phyloP scores from a whole-genome alignment of 2,329 filamentous ascomycete genomes.

The Fusarium newnesense region DNA sequence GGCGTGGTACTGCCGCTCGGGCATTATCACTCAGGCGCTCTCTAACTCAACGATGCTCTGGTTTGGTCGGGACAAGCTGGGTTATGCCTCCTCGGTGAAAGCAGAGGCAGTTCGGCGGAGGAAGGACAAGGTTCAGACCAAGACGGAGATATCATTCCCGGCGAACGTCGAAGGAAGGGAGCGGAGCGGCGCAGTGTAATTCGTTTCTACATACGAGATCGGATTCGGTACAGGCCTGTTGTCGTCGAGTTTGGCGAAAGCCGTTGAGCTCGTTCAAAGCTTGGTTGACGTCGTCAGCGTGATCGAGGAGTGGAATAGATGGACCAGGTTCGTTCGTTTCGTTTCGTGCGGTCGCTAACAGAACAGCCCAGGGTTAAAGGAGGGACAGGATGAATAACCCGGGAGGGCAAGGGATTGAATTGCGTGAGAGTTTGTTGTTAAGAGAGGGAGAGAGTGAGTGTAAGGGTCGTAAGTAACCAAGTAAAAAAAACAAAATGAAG shows the following conservation, averaged over 20 bases:
- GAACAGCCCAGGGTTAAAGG: constrained; percentile 22
- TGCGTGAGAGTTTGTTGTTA: constrained; percentile 15
- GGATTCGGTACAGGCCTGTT: constrained; percentile 13
- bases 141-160: constrained; percentile 44
- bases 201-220: constrained; percentile 41
- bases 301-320: constrained; percentile 26
- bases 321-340: constrained; percentile 26
- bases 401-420: constrained; percentile 17
- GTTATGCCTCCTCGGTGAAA: constrained; percentile 23
- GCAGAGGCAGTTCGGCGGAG: constrained; percentile 23
- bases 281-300: constrained; percentile 31
- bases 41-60: constrained; percentile 25
- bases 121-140: constrained; percentile 25
- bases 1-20: constrained; percentile 49
- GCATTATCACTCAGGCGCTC: constrained; percentile 43
- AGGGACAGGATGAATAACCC: constrained; percentile 28
- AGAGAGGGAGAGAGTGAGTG: constrained; percentile 11
- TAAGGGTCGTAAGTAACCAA: not conserved
- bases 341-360: constrained; percentile 37
- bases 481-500: not conserved
- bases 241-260: not conserved
- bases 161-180: constrained; percentile 35
- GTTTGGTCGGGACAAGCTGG: constrained; percentile 10
- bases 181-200: constrained; percentile 16
- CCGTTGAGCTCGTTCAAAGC: constrained; percentile 16